Evolutionary conservation across 768 basidiomycete genomes (phyloP), one percentile per base, ranked within the genome.

Genomic region (Auricularia heimuer): DNA sequence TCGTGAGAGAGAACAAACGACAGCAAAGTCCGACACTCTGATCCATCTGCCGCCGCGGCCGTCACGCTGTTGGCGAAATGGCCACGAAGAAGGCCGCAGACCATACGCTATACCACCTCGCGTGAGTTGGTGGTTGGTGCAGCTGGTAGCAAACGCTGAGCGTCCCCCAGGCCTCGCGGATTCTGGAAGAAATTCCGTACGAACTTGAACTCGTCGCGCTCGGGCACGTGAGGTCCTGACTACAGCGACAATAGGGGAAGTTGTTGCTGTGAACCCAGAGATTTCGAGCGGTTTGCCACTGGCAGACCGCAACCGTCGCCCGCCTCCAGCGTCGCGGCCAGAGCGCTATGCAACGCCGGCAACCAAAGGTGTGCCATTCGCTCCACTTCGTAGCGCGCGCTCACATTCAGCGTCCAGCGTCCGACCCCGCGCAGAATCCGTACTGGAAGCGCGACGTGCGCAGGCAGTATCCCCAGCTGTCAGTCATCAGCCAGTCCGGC

Each of bases 381-480:
- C 65, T 66, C 69, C 65, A 39, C 68, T 69, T 14, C 24, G n/a
- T n/a, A 7, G 39, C 35, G 14, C 3, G 39, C 54, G 16, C 42
- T 3, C 24, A 4, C 47, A 14, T 35, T 58, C 33, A 63, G 69
- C 71, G 63, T 24, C 14, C 68, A 91, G 91, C 90, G 29, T 93
- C 91, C 54, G 92, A 94, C 76, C 84, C 84, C 45, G 92, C 92
- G 37, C 83, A 92, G 78, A 93, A 92, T 75, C 90, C 90, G 64
- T 98, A 98, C 82, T 95, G 89, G 88, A 96, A 96, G 76, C 90
- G 94, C 67, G 94, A 97, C 77, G 90, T 95, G 70, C 87, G 94
- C 65, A 86, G 94, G 62, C 85, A 86, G 42, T 97, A 94, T 75
- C 93, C 94, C n/a, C 91, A 89, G 69, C 86, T 94, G 35, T 94